These are phyloP conservation scores for Boletus patriciae DNA, from an alignment of 768 basidiomycete species.

Conservation along the genomic window DNA sequence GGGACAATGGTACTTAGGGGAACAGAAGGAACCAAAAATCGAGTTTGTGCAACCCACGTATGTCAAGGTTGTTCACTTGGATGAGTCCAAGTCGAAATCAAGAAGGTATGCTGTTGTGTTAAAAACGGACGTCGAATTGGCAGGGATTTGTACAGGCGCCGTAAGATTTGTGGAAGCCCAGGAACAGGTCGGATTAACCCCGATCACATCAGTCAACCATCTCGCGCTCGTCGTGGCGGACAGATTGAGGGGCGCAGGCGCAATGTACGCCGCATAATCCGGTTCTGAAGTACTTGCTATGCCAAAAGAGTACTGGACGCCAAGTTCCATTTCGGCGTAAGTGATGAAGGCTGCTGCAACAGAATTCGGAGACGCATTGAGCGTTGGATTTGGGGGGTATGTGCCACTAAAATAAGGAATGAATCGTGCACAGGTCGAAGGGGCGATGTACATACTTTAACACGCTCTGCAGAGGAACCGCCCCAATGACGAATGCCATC, in stretches of 20 bases:
- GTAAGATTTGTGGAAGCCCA: slow-evolving; percentile 31
- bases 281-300: slow-evolving; percentile 12
- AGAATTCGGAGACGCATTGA: slow-evolving; percentile 8
- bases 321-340: slow-evolving; percentile 29
- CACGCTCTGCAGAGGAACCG: slow-evolving; percentile 23
- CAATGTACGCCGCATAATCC: slow-evolving; percentile 19
- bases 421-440: neutral
- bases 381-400: neutral
- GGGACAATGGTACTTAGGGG: neutral
- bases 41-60: slow-evolving; percentile 8
- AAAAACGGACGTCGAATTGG: slow-evolving; percentile 3
- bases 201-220: slow-evolving; percentile 31
- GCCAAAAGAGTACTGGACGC: slow-evolving; percentile 26
- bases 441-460: slow-evolving; percentile 20
- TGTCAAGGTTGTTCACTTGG: neutral
- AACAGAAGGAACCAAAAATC: neutral
- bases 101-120: slow-evolving; percentile 14
- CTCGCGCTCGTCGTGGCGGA: slow-evolving; percentile 20
- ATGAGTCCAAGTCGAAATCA: slow-evolving; percentile 23
- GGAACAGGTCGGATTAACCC: slow-evolving; percentile 28
- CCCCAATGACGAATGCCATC: slow-evolving; percentile 25
- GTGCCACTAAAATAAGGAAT: slow-evolving; percentile 10
- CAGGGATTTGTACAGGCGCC: slow-evolving; percentile 6
- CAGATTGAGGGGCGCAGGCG: slow-evolving; percentile 20
- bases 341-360: slow-evolving; percentile 20